Percentiles rank a stretch among this genome's conserved stretches.
These are phyloP conservation scores for Astrothelium macrocarpum DNA, from an alignment of 495 filamentous ascomycete species.

Conservation along the genomic window DNA sequence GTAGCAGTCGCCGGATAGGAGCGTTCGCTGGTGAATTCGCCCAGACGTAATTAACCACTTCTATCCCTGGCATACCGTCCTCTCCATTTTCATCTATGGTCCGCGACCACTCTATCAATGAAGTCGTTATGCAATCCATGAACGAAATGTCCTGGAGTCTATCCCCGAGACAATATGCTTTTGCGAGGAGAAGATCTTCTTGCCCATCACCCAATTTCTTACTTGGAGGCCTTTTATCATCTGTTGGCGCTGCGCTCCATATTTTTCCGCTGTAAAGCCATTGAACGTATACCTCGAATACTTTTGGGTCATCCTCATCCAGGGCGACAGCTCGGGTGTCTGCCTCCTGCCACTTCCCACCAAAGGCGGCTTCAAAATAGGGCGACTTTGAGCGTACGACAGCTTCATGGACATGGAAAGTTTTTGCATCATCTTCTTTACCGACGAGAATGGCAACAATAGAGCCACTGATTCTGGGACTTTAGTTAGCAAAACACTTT, in stretches of 20 bases:
- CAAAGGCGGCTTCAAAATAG: conserved; percentile 16
- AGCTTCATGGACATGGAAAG: conserved; percentile 9
- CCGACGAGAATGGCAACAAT: conserved; percentile 15
- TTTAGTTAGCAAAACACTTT: background rate
- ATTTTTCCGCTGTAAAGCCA: conserved; percentile 16
- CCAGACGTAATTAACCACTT: background rate
- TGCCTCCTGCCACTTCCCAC: conserved; percentile 7
- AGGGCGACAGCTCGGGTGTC: conserved; percentile 6
- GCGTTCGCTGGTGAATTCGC: background rate
- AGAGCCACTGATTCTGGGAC: background rate
- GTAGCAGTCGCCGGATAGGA: background rate
- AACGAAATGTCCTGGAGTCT: background rate
- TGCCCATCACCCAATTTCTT: background rate
- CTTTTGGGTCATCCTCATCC: conserved; percentile 7
- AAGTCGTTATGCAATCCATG: background rate
- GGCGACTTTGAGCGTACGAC: conserved; percentile 6
- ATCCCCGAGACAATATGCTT: background rate
- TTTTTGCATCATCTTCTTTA: background rate
- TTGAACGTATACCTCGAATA: conserved; percentile 9
- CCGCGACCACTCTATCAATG: too few relatives aligned
- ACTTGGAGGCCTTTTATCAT: background rate
- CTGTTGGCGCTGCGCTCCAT: background rate
- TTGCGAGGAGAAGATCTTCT: background rate
- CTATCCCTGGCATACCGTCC: background rate
- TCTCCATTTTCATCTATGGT: too few relatives aligned